Percentiles rank a stretch among this genome's conserved stretches.
Conservation (phyloP, 2,329 filamentous ascomycete species). For the Colletotrichum plurivorum region DNA sequence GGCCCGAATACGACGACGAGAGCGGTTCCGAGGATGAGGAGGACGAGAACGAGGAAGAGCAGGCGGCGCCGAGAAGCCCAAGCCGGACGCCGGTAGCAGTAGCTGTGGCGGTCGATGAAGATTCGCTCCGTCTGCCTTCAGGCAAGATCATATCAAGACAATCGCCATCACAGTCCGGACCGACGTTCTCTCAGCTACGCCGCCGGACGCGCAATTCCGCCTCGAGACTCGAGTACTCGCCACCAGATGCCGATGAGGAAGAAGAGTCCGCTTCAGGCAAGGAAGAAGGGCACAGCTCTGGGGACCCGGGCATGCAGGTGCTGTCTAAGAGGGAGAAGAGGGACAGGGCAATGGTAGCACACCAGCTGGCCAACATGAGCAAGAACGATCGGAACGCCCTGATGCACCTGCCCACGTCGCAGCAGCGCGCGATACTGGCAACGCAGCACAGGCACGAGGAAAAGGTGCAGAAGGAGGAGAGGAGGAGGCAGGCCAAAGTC, state of each 20-base stretch:
- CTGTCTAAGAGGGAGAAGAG: conserved; percentile 35
- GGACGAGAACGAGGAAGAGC: background rate
- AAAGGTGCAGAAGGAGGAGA: conserved; percentile 42
- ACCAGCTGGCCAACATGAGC: conserved; percentile 46
- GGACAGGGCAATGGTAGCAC: conserved; percentile 29
- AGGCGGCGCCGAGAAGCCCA: background rate
- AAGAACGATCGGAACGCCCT: conserved; percentile 45
- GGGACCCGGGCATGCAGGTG: background rate
- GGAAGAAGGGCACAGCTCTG: too few species aligned
- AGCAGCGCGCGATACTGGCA: conserved; percentile 47
- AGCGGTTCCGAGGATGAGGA: conserved; percentile 30
- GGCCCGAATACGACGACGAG: conserved; percentile 34
- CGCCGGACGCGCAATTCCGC: background rate
- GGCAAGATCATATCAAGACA: conserved; percentile 52
- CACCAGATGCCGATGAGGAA: background rate
- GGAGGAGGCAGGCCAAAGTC: conserved; percentile 40
- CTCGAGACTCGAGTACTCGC: background rate
- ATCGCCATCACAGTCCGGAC: conserved; percentile 14
- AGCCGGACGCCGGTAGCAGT: conserved; percentile 7
- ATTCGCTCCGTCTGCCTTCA: conserved; percentile 52
- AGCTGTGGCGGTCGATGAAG: conserved; percentile 45
- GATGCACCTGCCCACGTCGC: conserved; percentile 46
- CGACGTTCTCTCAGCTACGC: background rate
- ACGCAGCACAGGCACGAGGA: conserved; percentile 47
- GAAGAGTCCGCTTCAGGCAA: too few species aligned